Percentiles rank a stretch among this genome's conserved stretches.
Conservation (phyloP, 78 protist genomes). For the Goniomonas avonlea region DNA sequence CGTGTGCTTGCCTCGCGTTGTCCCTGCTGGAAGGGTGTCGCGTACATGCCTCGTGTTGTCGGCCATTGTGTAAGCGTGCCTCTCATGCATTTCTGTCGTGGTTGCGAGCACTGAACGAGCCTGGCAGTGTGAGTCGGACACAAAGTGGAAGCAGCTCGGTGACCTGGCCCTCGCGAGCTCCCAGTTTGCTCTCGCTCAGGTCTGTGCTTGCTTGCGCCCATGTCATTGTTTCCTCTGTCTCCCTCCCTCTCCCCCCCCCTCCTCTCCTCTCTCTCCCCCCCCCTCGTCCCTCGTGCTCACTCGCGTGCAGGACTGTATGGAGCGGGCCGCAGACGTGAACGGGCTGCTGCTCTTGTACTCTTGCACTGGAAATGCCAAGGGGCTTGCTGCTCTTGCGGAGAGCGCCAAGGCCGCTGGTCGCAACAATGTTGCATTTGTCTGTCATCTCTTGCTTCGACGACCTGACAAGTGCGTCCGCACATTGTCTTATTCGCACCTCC, state of each 20-base stretch:
- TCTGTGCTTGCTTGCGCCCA: too few species aligned
- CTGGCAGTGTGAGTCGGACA: slow-evolving; percentile 46
- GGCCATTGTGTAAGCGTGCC: too few species aligned
- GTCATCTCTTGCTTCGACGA: slow-evolving; percentile 12
- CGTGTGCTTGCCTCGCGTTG: too few species aligned
- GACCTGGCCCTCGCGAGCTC: slow-evolving; percentile 67
- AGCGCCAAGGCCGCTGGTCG: background rate
- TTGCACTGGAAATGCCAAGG: slow-evolving; percentile 26
- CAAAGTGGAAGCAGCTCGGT: slow-evolving; percentile 72
- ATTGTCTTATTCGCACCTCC: slow-evolving; percentile 41
- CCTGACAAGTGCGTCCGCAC: slow-evolving; percentile 33
- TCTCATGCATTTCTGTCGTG: too few species aligned
- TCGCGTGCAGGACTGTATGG: slow-evolving; percentile 66
- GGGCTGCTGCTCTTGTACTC: slow-evolving; percentile 76
- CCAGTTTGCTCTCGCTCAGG: slow-evolving; percentile 66
- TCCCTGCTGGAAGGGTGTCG: too few species aligned
- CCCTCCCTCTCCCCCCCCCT: too few species aligned
- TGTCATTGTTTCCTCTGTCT: too few species aligned
- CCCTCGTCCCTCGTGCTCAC: too few species aligned
- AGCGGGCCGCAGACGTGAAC: slow-evolving; percentile 58
- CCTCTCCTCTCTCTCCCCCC: too few species aligned
- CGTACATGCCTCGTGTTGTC: too few species aligned
- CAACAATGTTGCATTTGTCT: slow-evolving; percentile 15
- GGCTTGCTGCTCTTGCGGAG: background rate
- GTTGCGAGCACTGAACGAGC: too few species aligned